phyloP scores from a whole-genome alignment of 2,329 filamentous ascomycete species.

The Ramichloridium luteum region DNA sequence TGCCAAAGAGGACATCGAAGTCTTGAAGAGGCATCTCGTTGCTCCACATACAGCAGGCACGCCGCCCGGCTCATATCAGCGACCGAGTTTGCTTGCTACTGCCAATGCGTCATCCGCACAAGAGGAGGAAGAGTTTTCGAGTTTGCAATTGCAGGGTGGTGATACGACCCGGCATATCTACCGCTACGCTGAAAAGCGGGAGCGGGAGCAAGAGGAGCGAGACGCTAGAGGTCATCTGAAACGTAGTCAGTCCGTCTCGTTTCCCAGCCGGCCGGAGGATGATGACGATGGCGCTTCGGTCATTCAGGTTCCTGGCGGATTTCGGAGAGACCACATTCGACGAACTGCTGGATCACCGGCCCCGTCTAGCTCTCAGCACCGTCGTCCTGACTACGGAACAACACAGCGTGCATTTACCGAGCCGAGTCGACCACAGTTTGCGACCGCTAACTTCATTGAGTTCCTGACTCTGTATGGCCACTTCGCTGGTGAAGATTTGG shows the following conservation, averaged over 20 bases:
- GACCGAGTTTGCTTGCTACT: slow-evolving; percentile 14
- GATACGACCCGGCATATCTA: slow-evolving; percentile 94
- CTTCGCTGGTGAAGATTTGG: slow-evolving; percentile 91
- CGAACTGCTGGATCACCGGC: slow-evolving; percentile 50
- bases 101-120: slow-evolving; percentile 25
- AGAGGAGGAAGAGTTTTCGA: slow-evolving; percentile 76
- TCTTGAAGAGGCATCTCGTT: slow-evolving; percentile 80
- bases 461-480: slow-evolving; percentile 92
- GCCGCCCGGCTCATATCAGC: slow-evolving; percentile 19
- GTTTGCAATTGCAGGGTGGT: slow-evolving; percentile 80
- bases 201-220: slow-evolving; percentile 57
- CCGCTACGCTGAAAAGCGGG: slow-evolving; percentile 85
- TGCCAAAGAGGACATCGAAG: slow-evolving; percentile 77
- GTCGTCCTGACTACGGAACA: slow-evolving; percentile 21
- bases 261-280: slow-evolving; percentile 40
- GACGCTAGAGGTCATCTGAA: slow-evolving; percentile 27
- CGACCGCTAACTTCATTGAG: slow-evolving; percentile 90
- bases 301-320: slow-evolving; percentile 88
- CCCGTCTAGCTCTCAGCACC: slow-evolving; percentile 31
- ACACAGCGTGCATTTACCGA: slow-evolving; percentile 11
- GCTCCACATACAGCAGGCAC: slow-evolving; percentile 43
- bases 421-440: slow-evolving; percentile 44
- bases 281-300: slow-evolving; percentile 66
- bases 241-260: neutral
- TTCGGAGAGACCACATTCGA: slow-evolving; percentile 78